Evolutionary conservation across 176 grass and related monocot species (phyloP), one percentile per base, ranked within the genome.

Genomic region (Carex kokanica): DNA sequence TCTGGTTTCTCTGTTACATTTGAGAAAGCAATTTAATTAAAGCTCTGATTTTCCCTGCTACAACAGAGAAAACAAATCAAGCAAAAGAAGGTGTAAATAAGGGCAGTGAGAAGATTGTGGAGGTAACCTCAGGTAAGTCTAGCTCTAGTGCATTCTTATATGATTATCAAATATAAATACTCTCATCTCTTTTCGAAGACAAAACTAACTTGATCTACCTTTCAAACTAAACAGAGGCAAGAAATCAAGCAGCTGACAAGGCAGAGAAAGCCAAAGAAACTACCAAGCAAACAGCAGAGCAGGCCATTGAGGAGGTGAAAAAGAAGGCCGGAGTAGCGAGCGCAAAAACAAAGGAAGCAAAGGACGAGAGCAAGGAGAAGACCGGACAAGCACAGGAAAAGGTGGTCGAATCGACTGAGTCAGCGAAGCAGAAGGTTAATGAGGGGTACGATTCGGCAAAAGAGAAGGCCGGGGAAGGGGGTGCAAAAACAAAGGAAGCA

Each of bases 311-410:
- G 9, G 85, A 80, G 2, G 90, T 80, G 2, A 77, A 75, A 1
- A 88, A 85, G 0, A 84, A 91, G 6, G 86, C 81, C 0, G 88
- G 82, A 78, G 84, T 84, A 2, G 34, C 86, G 1, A 52, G 13
- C 68, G 89, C 83, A 68, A 89, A 87, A 51, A 81, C 79, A 0
- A 84, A 34, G 57, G 90, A 92, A 63, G 88, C 82, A 0, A 83
- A 77, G 0, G 85, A 86, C 1, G 74, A 91, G 5, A 81, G 78
- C 0, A 87, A 81, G 72, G 82, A 3, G 60, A 83, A 80, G 6
- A 60, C 67, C 1, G 90, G 78, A 82, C 45, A 74, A 29, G 75
- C 84, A 3, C 73, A 59, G 45, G 83, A 89, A 55, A 83, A 72
- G 11, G 73, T 85, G 1, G 43, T 18, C 12, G 68, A 83, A 47